Base-by-base conservation (phyloP, 352 stramenopile genomes). In the Globisporangium echinulatum region DNA sequence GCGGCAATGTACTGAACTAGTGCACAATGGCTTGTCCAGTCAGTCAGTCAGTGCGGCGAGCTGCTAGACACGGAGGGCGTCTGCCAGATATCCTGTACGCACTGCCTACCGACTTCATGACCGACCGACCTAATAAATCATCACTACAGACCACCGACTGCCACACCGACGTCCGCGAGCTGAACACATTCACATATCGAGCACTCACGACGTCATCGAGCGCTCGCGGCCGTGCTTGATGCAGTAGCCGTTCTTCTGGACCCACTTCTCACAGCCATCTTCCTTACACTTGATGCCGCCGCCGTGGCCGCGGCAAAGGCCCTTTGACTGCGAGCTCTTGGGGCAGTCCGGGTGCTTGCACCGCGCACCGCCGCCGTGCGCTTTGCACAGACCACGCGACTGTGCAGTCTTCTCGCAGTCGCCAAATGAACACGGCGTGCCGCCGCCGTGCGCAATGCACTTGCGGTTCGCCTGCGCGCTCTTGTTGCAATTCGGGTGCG, bases 221-320 rank as follows among this genome's bases (percentile, higher is more conserved):
- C 68, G 73, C 63, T 93, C 85, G 64, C 85, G 83, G 54, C 83
- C 85, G 66, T 94, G 85, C 71, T 93, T 92, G 68, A 93, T 93
- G 70, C 85, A 94, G 68, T 91, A 94, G 54, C 83, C 85, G 62
- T 93, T 93, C 74, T 90, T 92, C 71, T 94, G 85, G 63, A 93
- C 83, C 83, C 85, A 92, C 69, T 94, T 94, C 58, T 92, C 85
- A 55, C 85, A 94, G 14, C 85, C 81, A 52, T 90, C 82, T 46
- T 84, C 79, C 65, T 92, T 94, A 62, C 85, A 94, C 68, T 92
- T 92, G 59, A 93, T 90, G 58, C 83, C 85, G 39, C 85, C 85
- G 56, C 83, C 85, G 58, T 94, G 85, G 56, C 83, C 85, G 54
- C 85, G 83, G 46, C 85, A 94, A 19, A 94, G 67, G 5, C 85